Evolutionary conservation across 2,329 filamentous ascomycete species (phyloP), one percentile per base, ranked within the genome.

Genomic region (Chaetomium olivaceum): DNA sequence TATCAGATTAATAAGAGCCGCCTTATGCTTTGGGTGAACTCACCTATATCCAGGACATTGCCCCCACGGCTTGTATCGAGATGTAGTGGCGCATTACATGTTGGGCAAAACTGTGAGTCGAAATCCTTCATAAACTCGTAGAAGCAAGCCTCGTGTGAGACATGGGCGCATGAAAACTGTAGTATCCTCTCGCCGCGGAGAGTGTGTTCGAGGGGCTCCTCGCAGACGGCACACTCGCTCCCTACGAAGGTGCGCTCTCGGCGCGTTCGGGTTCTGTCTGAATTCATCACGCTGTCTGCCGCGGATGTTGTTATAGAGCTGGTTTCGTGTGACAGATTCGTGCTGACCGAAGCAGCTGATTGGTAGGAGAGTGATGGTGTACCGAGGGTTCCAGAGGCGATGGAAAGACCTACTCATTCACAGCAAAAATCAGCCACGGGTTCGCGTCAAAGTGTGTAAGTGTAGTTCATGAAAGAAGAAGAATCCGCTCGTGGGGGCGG

Each of bases 51-150:
- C 71, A 97, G 82, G 62, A 97, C 90, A 81, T 97, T 97, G 70
- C 93, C 93, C 66, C 93, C 93, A 69, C 95, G 87, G 76, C 92
- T 97, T 7, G 93, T 95, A 78, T 99, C 95, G 52, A 99, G 82
- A 68, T 93, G 92, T 61, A 99, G 81, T 23, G 95, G 93, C 69
- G 93, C 91, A 81, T 97, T 91, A 79, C 95, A 99, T 70, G 91
- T 91, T 31, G 95, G 95, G 79, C 95, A 99, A 74, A 92, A 93
- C 74, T 98, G 93, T 61, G 91, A 91, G 71, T 98, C 93, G 66
- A 94, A 91, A 75, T 97, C 94, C 74, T 92, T 91, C 73, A 99
- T 96, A 76, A 96, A 97, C 78, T 99, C 95, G 80, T 98, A 98
- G 76, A 99, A 98, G 79, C 95, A 99, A 43, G 94, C 95, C 78